Percentiles rank a stretch among this genome's conserved stretches.
These are phyloP conservation scores for Kodamaea kaohsiungensis DNA, from an alignment of 805 yeast genomes.

Conservation along the genomic window DNA sequence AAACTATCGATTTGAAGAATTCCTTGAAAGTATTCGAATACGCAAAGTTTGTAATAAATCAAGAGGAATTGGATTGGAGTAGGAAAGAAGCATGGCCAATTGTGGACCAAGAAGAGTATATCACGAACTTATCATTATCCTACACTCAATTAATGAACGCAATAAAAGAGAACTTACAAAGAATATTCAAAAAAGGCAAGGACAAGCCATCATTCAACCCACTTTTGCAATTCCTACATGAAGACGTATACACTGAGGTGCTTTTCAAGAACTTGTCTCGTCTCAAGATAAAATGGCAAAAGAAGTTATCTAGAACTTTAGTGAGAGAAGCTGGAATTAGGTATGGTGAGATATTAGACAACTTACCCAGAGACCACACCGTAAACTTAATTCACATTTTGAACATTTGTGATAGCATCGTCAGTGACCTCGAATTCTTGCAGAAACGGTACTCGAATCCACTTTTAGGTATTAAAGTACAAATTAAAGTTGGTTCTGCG, in stretches of 20 bases:
- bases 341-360: conserved; percentile 40
- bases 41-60: conserved; percentile 33
- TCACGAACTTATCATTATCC: conserved; percentile 42
- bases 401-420: conserved; percentile 55
- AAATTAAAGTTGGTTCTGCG: conserved; percentile 47
- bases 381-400: conserved; percentile 56
- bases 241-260: conserved; percentile 49
- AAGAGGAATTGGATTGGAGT: conserved; percentile 32
- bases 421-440: conserved; percentile 47
- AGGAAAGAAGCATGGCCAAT: conserved; percentile 33
- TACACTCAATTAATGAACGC: conserved; percentile 49
- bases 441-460: conserved; percentile 64
- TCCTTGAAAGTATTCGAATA: conserved; percentile 27
- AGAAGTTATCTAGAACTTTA: conserved; percentile 34
- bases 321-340: conserved; percentile 37
- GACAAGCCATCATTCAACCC: conserved; percentile 62
- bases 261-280: conserved; percentile 37
- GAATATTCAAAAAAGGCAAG: conserved; percentile 37
- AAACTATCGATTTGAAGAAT: conserved; percentile 28
- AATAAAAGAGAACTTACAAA: conserved; percentile 43
- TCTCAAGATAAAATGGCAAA: conserved; percentile 49
- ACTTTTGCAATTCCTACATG: conserved; percentile 48
- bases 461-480: conserved; percentile 58
- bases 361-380: conserved; percentile 59
- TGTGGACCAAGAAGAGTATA: conserved; percentile 54